Conservation (phyloP, 2,329 filamentous ascomycete species). For the Calonectria hawksworthii region DNA sequence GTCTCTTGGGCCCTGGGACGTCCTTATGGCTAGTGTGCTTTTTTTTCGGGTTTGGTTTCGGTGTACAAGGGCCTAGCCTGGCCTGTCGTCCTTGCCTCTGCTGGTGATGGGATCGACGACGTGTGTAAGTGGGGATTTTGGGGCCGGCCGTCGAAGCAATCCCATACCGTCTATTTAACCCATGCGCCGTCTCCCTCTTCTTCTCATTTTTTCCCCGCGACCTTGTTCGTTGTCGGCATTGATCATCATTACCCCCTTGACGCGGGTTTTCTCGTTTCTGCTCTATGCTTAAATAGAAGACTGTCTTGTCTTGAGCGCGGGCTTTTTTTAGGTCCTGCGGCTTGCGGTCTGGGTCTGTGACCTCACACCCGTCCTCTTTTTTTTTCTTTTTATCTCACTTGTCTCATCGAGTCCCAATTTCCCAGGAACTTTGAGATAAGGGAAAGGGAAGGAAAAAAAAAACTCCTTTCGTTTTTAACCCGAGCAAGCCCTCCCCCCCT, state of each 20-base stretch:
- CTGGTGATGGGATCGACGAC: slow-evolving; percentile 35
- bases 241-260: slow-evolving; percentile 3
- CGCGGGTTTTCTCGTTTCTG: not conserved
- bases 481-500: not conserved
- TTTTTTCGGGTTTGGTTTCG: slow-evolving; percentile 1
- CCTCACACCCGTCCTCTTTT: not conserved
- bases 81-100: not conserved
- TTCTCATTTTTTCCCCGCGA: not conserved
- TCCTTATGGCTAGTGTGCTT: not conserved
- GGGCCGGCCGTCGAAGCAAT: not conserved
- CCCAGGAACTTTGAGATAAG: not conserved
- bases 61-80: not conserved
- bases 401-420: not conserved
- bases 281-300: slow-evolving; percentile 8
- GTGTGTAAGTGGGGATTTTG: slow-evolving; percentile 37
- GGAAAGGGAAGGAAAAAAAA: too few species aligned
- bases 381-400: not conserved
- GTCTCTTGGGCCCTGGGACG: not conserved
- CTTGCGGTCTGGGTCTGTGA: not conserved
- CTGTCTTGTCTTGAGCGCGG: not conserved
- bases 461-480: not conserved
- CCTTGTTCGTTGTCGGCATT: slow-evolving; percentile 1
- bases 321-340: slow-evolving; percentile 5
- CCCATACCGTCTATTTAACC: slow-evolving; percentile 1
- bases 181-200: not conserved